These are phyloP conservation scores for Apostasia shenzhenica DNA, from an alignment of 106 monocot species.

Conservation along the genomic window DNA sequence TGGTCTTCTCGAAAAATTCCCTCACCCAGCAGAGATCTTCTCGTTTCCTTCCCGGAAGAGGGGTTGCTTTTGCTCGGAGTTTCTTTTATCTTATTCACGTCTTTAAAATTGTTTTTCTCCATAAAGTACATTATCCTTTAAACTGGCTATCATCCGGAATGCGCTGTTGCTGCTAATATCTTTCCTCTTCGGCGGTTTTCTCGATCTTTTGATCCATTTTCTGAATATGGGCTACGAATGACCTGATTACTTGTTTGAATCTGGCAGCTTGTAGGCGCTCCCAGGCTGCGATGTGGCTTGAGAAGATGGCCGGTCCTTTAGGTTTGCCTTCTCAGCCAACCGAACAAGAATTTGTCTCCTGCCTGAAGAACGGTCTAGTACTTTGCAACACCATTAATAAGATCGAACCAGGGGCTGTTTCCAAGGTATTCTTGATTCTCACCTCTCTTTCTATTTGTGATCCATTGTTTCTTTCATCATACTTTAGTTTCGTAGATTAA, in stretches of 20 bases:
- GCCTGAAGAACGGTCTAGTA: slow-evolving; percentile 53
- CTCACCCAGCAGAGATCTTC: neutral
- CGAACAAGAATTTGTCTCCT: slow-evolving; percentile 52
- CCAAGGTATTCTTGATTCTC: slow-evolving; percentile 26
- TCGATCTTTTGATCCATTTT: neutral
- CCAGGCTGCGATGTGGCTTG: slow-evolving; percentile 58
- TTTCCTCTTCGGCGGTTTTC: neutral
- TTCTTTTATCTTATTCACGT: neutral
- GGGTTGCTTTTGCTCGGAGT: neutral
- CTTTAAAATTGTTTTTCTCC: neutral
- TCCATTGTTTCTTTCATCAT: neutral
- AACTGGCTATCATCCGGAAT: neutral
- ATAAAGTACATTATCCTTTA: neutral
- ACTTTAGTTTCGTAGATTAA: neutral
- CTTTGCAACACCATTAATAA: slow-evolving; percentile 75
- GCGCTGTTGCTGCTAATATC: neutral
- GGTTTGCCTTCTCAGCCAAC: slow-evolving; percentile 35
- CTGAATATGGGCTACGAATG: neutral
- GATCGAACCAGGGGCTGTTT: slow-evolving; percentile 59
- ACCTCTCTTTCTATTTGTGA: neutral
- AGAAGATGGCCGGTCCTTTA: slow-evolving; percentile 38
- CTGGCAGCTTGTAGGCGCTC: slow-evolving; percentile 48
- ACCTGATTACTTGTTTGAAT: slow-evolving; percentile 2
- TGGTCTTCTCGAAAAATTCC: neutral
- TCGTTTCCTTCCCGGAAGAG: neutral